Conservation (phyloP, 495 filamentous ascomycete genomes). For the Pyronema domesticum region DNA sequence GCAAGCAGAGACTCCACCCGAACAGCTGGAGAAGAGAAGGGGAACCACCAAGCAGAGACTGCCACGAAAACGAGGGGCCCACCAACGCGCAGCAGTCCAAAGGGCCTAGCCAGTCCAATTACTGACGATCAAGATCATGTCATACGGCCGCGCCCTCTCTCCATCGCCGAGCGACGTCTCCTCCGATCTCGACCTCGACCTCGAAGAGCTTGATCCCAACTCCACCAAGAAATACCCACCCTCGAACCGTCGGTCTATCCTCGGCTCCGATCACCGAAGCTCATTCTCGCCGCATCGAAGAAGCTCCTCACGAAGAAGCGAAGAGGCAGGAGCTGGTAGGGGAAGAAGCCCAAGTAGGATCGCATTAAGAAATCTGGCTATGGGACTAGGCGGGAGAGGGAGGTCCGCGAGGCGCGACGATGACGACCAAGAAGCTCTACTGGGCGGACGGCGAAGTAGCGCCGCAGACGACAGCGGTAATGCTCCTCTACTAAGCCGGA, state of each 20-base stretch:
- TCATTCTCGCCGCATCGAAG: slow-evolving; percentile 6
- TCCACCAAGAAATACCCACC: neutral
- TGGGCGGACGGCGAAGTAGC: slow-evolving; percentile 4
- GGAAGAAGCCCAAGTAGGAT: slow-evolving; percentile 8
- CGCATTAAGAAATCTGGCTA: slow-evolving; percentile 15
- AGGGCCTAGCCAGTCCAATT: too few relatives aligned
- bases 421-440: slow-evolving; percentile 18
- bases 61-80: too few relatives aligned
- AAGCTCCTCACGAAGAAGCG: neutral
- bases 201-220: slow-evolving; percentile 19
- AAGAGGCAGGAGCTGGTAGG: neutral
- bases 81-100: too few relatives aligned
- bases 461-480: neutral
- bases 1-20: too few relatives aligned
- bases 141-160: slow-evolving; percentile 15
- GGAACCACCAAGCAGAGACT: too few relatives aligned
- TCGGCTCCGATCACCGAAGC: slow-evolving; percentile 9
- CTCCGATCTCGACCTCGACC: slow-evolving; percentile 22
- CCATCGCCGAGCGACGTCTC: slow-evolving; percentile 16
- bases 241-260: slow-evolving; percentile 8
- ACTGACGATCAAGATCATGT: neutral
- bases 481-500: slow-evolving; percentile 11
- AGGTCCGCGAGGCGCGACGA: slow-evolving; percentile 7
- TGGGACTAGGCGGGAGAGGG: slow-evolving; percentile 15
- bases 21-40: too few relatives aligned